Conservation (phyloP, 1,284 basidiomycete genomes). For the Moesziomyces globuligerus region DNA sequence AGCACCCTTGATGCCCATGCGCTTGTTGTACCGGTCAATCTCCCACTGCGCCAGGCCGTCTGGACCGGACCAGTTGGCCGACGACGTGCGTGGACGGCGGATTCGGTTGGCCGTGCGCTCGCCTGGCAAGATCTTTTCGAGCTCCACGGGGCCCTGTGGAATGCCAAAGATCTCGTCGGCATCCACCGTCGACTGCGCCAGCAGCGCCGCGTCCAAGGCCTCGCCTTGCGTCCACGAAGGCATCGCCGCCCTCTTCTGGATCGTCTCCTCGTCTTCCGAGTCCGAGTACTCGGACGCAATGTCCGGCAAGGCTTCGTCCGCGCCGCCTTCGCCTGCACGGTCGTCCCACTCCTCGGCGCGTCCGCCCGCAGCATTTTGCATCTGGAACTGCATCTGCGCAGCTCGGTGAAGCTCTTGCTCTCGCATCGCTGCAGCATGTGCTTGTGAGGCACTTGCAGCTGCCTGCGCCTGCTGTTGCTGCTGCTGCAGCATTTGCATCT, state of each 20-base stretch:
- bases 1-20: constrained; percentile 58
- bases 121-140: constrained; percentile 60
- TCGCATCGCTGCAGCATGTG: constrained; percentile 23
- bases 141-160: constrained; percentile 57
- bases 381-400: constrained; percentile 34
- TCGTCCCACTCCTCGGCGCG: constrained; percentile 37
- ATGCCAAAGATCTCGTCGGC: constrained; percentile 65
- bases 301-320: constrained; percentile 51
- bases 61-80: constrained; percentile 61
- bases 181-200: constrained; percentile 56
- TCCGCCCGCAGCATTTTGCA: constrained; percentile 30
- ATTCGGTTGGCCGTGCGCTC: constrained; percentile 45
- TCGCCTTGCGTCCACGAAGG: constrained; percentile 61
- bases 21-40: constrained; percentile 64
- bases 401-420: constrained; percentile 37
- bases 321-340: constrained; percentile 11
- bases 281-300: constrained; percentile 63
- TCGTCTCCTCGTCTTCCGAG: constrained; percentile 63
- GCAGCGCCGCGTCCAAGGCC: constrained; percentile 54
- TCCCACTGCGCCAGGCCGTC: constrained; percentile 63
- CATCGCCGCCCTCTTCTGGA: constrained; percentile 57
- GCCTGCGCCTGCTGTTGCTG: constrained; percentile 35
- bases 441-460: constrained; percentile 18
- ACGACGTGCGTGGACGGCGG: constrained; percentile 54
- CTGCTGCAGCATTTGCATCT: constrained; percentile 35